phyloP scores from a whole-genome alignment of 179 eudicot species.

The Vitellaria paradoxa region DNA sequence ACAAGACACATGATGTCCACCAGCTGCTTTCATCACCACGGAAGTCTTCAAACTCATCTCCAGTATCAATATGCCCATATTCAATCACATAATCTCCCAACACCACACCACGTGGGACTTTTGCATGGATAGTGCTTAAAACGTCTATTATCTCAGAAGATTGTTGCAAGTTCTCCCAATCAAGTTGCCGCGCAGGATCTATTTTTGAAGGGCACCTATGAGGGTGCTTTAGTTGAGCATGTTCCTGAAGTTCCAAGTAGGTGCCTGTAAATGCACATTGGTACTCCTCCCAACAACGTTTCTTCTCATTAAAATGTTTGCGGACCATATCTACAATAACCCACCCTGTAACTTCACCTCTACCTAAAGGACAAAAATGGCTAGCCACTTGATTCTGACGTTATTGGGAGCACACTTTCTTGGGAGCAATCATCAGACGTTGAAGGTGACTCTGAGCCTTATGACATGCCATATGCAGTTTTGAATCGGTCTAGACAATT shows the following conservation, averaged over 20 bases:
- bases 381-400: constrained; percentile 38
- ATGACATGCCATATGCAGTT: constrained; percentile 61
- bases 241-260: constrained; percentile 73
- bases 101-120: constrained; percentile 93
- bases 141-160: constrained; percentile 93
- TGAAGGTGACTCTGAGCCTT: constrained; percentile 41
- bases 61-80: constrained; percentile 82
- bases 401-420: constrained; percentile 22
- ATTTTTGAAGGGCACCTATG: constrained; percentile 78
- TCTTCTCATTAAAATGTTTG: constrained; percentile 59
- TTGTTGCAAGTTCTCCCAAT: constrained; percentile 97
- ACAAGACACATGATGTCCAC: constrained; percentile 95
- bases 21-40: constrained; percentile 87
- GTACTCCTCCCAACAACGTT: constrained; percentile 73
- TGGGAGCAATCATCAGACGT: constrained; percentile 25
- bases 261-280: constrained; percentile 69
- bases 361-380: constrained; percentile 89
- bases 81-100: constrained; percentile 97
- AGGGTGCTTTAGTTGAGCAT: constrained; percentile 81
- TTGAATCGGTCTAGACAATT: constrained; percentile 88
- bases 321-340: constrained; percentile 57
- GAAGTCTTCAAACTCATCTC: constrained; percentile 86
- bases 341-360: constrained; percentile 96
- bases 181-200: constrained; percentile 88
- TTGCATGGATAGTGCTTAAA: constrained; percentile 89